Evolutionary conservation across 2,329 filamentous ascomycete species (phyloP).

Genomic region (Neofusicoccum laricinum): DNA sequence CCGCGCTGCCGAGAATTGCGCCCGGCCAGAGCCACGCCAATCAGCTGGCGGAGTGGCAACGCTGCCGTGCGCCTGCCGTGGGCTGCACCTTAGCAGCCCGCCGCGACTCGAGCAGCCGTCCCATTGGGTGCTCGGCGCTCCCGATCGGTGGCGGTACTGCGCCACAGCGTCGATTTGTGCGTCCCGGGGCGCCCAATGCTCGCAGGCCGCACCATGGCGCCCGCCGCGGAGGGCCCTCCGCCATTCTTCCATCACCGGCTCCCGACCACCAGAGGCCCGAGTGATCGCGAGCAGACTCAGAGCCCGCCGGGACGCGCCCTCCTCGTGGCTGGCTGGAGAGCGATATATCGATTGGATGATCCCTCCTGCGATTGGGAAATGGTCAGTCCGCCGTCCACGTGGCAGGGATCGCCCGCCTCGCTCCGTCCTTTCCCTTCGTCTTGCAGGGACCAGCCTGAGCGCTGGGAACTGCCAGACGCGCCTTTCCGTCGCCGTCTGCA

Average conservation of each 20-base stretch:
- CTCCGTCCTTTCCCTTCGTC: background rate
- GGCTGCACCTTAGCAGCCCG: too few species aligned
- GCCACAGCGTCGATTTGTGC: background rate
- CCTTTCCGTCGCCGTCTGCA: too few species aligned
- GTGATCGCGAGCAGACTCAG: too few species aligned
- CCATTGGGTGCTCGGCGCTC: background rate
- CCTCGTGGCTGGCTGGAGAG: background rate
- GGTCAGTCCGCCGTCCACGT: background rate
- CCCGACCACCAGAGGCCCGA: too few species aligned
- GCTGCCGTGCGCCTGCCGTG: too few species aligned
- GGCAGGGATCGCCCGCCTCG: background rate
- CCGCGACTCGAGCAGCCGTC: background rate
- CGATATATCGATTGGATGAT: slow-evolving; percentile 4
- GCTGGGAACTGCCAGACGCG: too few species aligned
- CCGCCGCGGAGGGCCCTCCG: background rate
- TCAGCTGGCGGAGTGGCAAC: background rate
- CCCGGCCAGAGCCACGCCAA: background rate
- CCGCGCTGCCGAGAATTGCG: background rate
- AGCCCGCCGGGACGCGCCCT: background rate
- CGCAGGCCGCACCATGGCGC: background rate
- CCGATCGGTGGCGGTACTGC: background rate
- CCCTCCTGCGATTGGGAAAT: background rate
- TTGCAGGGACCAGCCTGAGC: background rate
- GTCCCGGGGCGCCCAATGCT: background rate
- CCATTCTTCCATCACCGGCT: background rate